Base-by-base conservation (phyloP, 257 asterid genomes). In the Solanum paucissectum region DNA sequence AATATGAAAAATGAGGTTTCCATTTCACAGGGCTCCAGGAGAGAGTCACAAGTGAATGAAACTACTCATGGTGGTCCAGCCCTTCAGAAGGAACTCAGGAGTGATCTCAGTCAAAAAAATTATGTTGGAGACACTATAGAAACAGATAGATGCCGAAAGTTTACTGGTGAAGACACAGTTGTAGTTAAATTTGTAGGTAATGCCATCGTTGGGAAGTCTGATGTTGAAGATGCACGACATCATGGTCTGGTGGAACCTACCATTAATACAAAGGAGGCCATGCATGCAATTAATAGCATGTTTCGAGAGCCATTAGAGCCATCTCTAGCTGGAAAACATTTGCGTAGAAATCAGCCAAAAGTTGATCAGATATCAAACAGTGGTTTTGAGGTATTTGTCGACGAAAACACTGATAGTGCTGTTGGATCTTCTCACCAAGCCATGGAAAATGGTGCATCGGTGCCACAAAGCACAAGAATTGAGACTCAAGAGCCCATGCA, bases 211-310 rank as follows among this genome's bases (percentile, higher is more conserved):
- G 98, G 98, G 88, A 94, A 90, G 89, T 93, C 99, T 49, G 88
- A 86, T 27, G 89, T 94, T 66, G 98, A 96, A 92, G 96, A 96
- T 89, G 93, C 96, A 88, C 91, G 97, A 8, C 99, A 96, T 95
- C 98, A 95, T 71, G 98, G 98, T 84, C 95, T 96, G 37, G 94
- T 96, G 92, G 99, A 96, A 87, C 98, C 98, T 72, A 96, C 98
- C 37, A 84, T 94, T 83, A 95, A 95, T 91, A 96, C 98, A 25
- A 96, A 90, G 92, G 98, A 94, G 90, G 98, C 98, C 85, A 95
- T 95, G 93, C 90, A 94, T 90, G 97, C 96, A 55, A 94, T 95
- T 86, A 93, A 95, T 89, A 90, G 90, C 93, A 96, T 96, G 99
- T 96, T 95, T 87, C 90, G 86, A 34, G 95, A 94, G 93, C 98